These are phyloP conservation scores for Clonostachys rosea DNA, from an alignment of 2,329 filamentous ascomycete genomes.

Conservation along the genomic window DNA sequence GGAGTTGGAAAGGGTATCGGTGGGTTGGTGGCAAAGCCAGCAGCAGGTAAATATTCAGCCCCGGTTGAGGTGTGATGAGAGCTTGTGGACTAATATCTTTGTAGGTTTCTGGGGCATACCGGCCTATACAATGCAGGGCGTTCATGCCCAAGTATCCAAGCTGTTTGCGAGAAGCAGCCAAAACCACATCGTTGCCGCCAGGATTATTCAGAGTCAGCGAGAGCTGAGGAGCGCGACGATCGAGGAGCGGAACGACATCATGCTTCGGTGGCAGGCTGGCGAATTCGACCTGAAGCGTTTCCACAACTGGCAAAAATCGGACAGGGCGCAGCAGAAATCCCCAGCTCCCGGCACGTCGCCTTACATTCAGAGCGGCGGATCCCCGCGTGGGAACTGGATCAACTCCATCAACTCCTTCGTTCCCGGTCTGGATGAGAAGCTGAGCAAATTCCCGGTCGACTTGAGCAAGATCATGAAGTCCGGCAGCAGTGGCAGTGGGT, in stretches of 20 bases:
- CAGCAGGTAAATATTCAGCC: conserved; percentile 53
- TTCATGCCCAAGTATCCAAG: conserved; percentile 73
- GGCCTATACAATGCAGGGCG: conserved; percentile 77
- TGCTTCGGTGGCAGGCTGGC: conserved; percentile 59
- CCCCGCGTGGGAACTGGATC: conserved; percentile 31
- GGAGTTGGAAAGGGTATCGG: conserved; percentile 81
- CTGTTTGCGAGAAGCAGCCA: conserved; percentile 65
- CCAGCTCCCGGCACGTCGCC: conserved; percentile 10
- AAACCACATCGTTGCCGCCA: conserved; percentile 75
- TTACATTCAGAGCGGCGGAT: conserved; percentile 1
- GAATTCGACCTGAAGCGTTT: conserved; percentile 57
- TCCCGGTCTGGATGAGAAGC: conserved; percentile 28
- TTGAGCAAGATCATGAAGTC: conserved; percentile 23
- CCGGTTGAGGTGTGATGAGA: too few species aligned
- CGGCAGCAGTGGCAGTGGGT: conserved; percentile 3
- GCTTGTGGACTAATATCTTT: too few species aligned
- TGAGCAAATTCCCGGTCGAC: conserved; percentile 26
- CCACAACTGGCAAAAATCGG: conserved; percentile 45
- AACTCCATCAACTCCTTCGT: conserved; percentile 43
- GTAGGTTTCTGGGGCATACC: conserved; percentile 64
- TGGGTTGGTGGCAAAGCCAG: conserved; percentile 77
- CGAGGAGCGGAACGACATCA: conserved; percentile 59
- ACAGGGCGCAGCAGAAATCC: conserved; percentile 28
- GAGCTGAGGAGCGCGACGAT: conserved; percentile 50
- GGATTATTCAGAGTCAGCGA: conserved; percentile 70